Percentiles rank a stretch among this genome's conserved stretches.
Conservation (phyloP, 2,329 filamentous ascomycete species). For the Botryotinia globosa region DNA sequence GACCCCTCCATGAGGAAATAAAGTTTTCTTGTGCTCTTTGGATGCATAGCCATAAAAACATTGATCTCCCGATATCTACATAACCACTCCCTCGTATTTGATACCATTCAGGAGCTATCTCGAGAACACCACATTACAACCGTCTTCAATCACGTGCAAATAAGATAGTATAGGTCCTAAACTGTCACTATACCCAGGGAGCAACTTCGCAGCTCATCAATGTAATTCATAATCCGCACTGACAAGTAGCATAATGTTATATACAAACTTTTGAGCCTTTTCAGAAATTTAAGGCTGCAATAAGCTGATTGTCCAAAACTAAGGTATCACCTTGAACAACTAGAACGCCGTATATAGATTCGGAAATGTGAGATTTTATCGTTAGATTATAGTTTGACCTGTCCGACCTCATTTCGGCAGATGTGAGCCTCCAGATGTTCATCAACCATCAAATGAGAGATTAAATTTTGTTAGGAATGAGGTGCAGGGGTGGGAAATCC, state of each 20-base stretch:
- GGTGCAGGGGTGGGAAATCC: conserved; percentile 23
- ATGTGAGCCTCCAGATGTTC: not conserved
- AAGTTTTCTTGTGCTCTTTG: too few species aligned
- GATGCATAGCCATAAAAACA: fast-evolving
- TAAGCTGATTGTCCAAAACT: not conserved
- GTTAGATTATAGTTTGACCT: not conserved
- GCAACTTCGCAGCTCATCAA: not conserved
- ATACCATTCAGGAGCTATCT: too few species aligned
- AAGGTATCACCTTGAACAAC: not conserved
- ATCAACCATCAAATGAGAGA: too few species aligned
- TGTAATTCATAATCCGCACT: not conserved
- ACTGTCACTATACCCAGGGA: not conserved
- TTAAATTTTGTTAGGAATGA: not conserved
- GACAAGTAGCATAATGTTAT: not conserved
- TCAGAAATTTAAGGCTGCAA: not conserved
- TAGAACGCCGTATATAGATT: not conserved
- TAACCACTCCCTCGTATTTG: too few species aligned
- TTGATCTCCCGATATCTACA: too few species aligned
- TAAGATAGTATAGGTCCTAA: not conserved
- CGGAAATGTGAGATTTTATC: not conserved
- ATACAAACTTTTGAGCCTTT: not conserved
- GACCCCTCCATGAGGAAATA: too few species aligned
- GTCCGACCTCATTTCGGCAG: not conserved
- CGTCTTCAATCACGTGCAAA: not conserved
- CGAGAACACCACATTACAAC: not conserved